These are phyloP conservation scores for Paratinospora sagittata DNA, from an alignment of 164 flowering plant genomes.

Conservation along the genomic window DNA sequence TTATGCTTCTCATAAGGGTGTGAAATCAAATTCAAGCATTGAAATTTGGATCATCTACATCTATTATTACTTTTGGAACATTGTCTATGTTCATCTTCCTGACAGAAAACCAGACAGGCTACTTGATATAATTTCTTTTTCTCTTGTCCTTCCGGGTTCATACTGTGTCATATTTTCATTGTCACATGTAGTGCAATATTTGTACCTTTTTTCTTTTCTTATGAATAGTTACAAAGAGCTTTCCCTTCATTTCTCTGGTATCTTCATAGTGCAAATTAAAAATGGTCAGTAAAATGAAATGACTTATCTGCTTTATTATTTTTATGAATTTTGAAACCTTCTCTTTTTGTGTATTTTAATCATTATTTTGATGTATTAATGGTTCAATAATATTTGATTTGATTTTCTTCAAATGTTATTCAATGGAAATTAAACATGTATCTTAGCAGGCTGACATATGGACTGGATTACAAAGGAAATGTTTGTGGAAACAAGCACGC, in stretches of 20 bases:
- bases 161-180: no score
- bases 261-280: background rate
- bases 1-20: no score
- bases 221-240: no score
- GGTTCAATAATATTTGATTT: background rate
- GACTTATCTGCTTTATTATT: background rate
- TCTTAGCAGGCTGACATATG: slow-evolving; percentile 67
- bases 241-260: background rate
- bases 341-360: background rate
- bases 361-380: background rate
- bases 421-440: background rate
- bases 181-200: no score
- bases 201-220: no score
- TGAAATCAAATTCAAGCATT: no score
- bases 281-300: background rate
- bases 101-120: no score
- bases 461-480: slow-evolving; percentile 93
- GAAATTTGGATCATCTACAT: no score
- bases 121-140: no score
- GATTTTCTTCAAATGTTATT: background rate
- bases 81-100: no score
- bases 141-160: no score
- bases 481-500: slow-evolving; percentile 83
- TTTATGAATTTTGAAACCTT: background rate
- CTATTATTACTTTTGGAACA: no score